These are phyloP conservation scores for Antitrichia curtipendula DNA, from an alignment of 225 moss, liverwort and hornwort species.

Conservation along the genomic window DNA sequence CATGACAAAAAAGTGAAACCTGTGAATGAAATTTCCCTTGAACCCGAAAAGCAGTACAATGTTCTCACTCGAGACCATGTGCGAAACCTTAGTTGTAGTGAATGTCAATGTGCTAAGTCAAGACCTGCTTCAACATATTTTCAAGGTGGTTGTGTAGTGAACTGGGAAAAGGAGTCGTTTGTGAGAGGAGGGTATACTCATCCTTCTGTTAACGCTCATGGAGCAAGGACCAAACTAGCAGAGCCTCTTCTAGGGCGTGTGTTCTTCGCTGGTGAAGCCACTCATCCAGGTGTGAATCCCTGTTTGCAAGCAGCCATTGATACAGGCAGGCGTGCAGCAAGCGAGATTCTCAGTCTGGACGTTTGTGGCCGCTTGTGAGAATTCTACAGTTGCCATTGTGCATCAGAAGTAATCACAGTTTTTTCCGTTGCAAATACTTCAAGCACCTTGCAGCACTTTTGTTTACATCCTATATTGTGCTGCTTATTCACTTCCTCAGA, in stretches of 20 bases:
- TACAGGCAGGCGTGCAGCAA: constrained; percentile 66
- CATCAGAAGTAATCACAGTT: neutral
- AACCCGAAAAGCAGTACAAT: neutral
- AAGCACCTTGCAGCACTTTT: neutral
- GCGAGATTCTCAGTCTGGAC: constrained; percentile 28
- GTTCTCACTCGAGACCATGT: constrained; percentile 27
- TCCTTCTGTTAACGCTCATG: constrained; percentile 62
- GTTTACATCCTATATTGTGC: neutral
- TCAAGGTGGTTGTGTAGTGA: constrained; percentile 57
- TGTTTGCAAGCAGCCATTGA: constrained; percentile 88
- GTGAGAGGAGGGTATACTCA: constrained; percentile 72
- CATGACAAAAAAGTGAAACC: neutral
- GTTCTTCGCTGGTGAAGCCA: constrained; percentile 93
- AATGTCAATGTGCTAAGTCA: neutral
- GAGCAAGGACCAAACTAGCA: constrained; percentile 51
- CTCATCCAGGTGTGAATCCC: constrained; percentile 85
- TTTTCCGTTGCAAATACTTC: neutral
- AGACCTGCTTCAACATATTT: constrained; percentile 62
- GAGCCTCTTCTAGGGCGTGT: constrained; percentile 44
- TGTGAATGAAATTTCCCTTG: neutral
- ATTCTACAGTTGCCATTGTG: neutral
- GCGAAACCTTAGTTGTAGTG: neutral
- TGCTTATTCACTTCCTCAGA: neutral
- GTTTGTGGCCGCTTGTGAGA: constrained; percentile 18
- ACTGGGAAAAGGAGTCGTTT: constrained; percentile 58